Evolutionary conservation across 805 yeast species (phyloP).

Genomic region (Lachancea sp.): DNA sequence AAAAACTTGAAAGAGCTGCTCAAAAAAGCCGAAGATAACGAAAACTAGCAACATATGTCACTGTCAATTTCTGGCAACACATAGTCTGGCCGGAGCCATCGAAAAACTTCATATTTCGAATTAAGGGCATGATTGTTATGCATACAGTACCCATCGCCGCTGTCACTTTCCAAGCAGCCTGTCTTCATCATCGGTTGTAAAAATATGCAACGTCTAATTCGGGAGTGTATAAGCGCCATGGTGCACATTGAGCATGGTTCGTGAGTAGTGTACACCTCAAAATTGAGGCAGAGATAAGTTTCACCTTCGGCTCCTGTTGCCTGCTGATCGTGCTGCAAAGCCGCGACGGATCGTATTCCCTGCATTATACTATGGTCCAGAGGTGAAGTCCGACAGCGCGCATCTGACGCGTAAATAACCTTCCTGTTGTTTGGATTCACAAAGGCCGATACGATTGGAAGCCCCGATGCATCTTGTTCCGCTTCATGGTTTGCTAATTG

Average conservation of each 20-base stretch:
- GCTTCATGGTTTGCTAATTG: slow-evolving; percentile 19
- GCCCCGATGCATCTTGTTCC: slow-evolving; percentile 5
- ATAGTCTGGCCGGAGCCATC: slow-evolving; percentile 47
- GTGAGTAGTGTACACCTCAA: slow-evolving; percentile 80
- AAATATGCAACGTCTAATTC: slow-evolving; percentile 66
- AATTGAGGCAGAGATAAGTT: slow-evolving; percentile 64
- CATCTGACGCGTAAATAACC: slow-evolving; percentile 37
- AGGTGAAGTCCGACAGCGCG: slow-evolving; percentile 41
- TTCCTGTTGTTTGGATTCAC: slow-evolving; percentile 48
- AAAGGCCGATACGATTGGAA: slow-evolving; percentile 55
- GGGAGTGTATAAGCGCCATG: slow-evolving; percentile 92
- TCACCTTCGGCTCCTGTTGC: slow-evolving; percentile 8
- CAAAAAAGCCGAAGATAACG: background rate
- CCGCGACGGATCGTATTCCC: slow-evolving; percentile 62
- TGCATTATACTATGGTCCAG: slow-evolving; percentile 70
- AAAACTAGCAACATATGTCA: slow-evolving; percentile 21
- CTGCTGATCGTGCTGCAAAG: slow-evolving; percentile 31
- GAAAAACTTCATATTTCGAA: slow-evolving; percentile 83
- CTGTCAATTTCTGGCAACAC: slow-evolving; percentile 20
- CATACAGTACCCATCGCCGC: slow-evolving; percentile 66
- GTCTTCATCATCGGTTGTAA: slow-evolving; percentile 42
- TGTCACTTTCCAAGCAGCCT: slow-evolving; percentile 48
- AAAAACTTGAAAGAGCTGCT: background rate
- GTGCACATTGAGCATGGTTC: slow-evolving; percentile 97
- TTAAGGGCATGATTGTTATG: slow-evolving; percentile 73